Conservation (phyloP, 331 rosid genomes). For the Phaseolus coccineus region DNA sequence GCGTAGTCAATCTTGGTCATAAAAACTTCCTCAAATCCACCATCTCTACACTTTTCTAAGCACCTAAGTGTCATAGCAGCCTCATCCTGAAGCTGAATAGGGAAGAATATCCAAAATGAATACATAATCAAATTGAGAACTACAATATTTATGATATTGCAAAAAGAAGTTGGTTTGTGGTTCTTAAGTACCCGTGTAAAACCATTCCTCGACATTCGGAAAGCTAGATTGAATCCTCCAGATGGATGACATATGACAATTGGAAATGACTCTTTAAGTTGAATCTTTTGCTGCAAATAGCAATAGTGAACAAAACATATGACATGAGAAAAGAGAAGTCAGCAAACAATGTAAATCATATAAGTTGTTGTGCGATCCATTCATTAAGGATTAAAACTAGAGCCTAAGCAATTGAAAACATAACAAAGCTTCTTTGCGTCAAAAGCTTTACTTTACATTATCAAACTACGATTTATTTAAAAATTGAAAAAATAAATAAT, state of each 20-base stretch:
- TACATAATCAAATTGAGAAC: slow-evolving; percentile 16
- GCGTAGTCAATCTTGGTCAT: slow-evolving; percentile 86
- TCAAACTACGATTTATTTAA: slow-evolving; percentile 13
- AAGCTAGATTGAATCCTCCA: slow-evolving; percentile 76
- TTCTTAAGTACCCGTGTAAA: slow-evolving; percentile 67
- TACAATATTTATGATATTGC: background rate
- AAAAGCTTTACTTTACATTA: slow-evolving; percentile 22
- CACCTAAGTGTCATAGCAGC: slow-evolving; percentile 77
- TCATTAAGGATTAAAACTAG: background rate
- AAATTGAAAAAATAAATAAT: background rate
- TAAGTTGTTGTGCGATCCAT: background rate
- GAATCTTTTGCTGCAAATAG: slow-evolving; percentile 72
- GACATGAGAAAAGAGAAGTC: background rate
- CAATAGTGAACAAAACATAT: slow-evolving; percentile 29
- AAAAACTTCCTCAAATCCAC: slow-evolving; percentile 91
- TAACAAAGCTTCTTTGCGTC: slow-evolving; percentile 14
- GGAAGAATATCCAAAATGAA: slow-evolving; percentile 5
- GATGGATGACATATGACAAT: slow-evolving; percentile 68
- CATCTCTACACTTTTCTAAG: slow-evolving; percentile 72
- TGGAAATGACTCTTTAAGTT: slow-evolving; percentile 73
- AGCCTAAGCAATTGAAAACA: slow-evolving; percentile 21
- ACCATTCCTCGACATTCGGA: slow-evolving; percentile 69
- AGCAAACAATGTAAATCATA: slow-evolving; percentile 12
- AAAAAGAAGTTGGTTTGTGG: slow-evolving; percentile 19
- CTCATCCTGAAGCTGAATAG: slow-evolving; percentile 81